Base-by-base conservation (phyloP, 2,329 filamentous ascomycete genomes). In the Teratosphaeria pseudoeucalypti region DNA sequence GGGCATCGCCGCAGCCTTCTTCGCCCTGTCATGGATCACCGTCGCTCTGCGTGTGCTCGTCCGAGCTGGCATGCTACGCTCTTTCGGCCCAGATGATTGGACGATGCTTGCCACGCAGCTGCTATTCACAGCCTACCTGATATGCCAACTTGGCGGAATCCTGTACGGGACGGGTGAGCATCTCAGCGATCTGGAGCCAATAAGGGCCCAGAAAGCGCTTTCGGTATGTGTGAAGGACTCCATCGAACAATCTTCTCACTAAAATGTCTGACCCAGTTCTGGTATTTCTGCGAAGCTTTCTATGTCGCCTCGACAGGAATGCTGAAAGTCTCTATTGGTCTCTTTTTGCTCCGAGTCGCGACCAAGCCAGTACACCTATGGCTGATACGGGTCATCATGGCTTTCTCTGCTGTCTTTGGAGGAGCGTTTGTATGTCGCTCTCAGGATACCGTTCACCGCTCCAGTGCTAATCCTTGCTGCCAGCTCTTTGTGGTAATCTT, bases 221-320 rank as follows among this genome's bases (percentile, higher is more conserved):
- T 58, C 34, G 34, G 65, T 66, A 61, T 27, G 62, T 43, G 11
- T 27, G 27, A 6, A 9, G 34, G 9, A 6, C 3, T 10, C 19
- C 19, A 49, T 23, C 1, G 23, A 6, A 9, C 26, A 34, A 29
- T 55, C 52, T 54, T 7, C 3, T 12, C 2, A 10, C 34, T 58
- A 9, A 60, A 26, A 10, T 16, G 54, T 55, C 6, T 43, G 6
- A 19, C 2, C 10, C 56, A 76, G 75, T 75, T 71, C 64, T 83
- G 79, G 80, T 83, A 78, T 72, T 74, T 83, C n/a, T 80, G 79
- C 63, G 81, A 83, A 64, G 70, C 80, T n/a, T 77, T 78, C 62
- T 84, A 83, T 66, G 76, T 79, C 7, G 68, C 80, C 58, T 73
- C 76, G 5, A 79, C 75, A 26, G 73, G 76, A 47, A 66, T 78